Evolutionary conservation across 495 filamentous ascomycete species (phyloP).

Genomic region (Lophiotrema nucula): DNA sequence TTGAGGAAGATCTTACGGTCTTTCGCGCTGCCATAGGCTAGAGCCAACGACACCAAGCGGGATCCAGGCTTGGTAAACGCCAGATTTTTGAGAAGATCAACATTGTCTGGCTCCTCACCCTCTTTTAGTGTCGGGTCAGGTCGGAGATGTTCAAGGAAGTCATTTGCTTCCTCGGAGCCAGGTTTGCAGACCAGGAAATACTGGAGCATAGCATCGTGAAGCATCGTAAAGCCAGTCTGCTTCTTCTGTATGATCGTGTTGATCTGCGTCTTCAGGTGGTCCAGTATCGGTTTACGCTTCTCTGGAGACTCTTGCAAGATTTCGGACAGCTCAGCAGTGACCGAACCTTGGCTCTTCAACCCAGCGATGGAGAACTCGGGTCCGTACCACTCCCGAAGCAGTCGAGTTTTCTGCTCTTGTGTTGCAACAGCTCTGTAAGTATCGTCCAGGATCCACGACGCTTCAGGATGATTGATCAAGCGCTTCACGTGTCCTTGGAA

Average conservation of each 20-base stretch:
- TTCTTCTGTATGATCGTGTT: conserved; percentile 94
- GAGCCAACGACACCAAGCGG: conserved; percentile 70
- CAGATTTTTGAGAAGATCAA: conserved; percentile 87
- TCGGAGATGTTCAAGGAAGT: conserved; percentile 88
- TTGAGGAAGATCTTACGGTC: conserved; percentile 86
- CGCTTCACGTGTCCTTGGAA: conserved; percentile 91
- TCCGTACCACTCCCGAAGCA: conserved; percentile 96
- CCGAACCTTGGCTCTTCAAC: conserved; percentile 46
- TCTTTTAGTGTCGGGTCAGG: conserved; percentile 55
- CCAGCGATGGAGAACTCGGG: conserved; percentile 86
- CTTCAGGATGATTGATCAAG: conserved; percentile 92
- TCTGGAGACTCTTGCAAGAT: conserved; percentile 76
- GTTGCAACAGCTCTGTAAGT: conserved; percentile 85
- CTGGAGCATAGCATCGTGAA: conserved; percentile 97
- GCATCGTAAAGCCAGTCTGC: conserved; percentile 88
- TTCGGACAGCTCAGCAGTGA: conserved; percentile 60
- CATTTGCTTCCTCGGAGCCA: conserved; percentile 73
- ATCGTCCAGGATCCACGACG: conserved; percentile 95
- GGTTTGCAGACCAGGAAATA: conserved; percentile 80
- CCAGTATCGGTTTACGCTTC: conserved; percentile 83
- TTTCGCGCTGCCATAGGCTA: conserved; percentile 84
- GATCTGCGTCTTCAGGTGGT: conserved; percentile 76
- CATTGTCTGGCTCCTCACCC: conserved; percentile 55
- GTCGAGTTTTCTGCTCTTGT: conserved; percentile 72
- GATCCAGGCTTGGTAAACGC: conserved; percentile 91